Percentiles rank a stretch among this genome's conserved stretches.
Conservation (phyloP, 495 filamentous ascomycete genomes). For the Sabuloglossum arenarium region DNA sequence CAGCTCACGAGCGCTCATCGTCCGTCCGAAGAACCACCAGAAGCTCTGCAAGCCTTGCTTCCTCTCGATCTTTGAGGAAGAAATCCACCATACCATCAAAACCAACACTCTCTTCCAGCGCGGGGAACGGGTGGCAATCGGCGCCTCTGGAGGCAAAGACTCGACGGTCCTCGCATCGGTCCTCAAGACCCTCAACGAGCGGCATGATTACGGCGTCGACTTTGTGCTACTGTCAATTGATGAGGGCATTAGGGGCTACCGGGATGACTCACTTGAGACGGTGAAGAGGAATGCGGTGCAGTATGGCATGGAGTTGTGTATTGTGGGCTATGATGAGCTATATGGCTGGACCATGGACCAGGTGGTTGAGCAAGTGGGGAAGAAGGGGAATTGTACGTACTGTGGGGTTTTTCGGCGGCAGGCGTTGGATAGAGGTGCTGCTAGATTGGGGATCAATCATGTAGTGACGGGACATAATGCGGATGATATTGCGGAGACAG, state of each 20-base stretch:
- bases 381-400: conserved; percentile 98
- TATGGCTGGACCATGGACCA: conserved; percentile 99
- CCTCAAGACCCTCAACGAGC: conserved; percentile 81
- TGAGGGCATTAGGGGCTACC: conserved; percentile 90
- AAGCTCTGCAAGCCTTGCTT: conserved; percentile 87
- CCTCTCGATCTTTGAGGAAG: conserved; percentile 66
- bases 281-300: conserved; percentile 85
- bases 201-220: conserved; percentile 69
- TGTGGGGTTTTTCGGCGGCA: conserved; percentile 93
- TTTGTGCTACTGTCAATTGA: conserved; percentile 81
- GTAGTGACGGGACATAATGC: conserved; percentile 97
- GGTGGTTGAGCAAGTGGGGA: conserved; percentile 84
- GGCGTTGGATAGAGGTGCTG: conserved; percentile 81
- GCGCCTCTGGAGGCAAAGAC: conserved; percentile 93
- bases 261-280: conserved; percentile 87
- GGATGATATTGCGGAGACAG: conserved; percentile 94
- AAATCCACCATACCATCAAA: conserved; percentile 83
- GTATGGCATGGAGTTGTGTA: conserved; percentile 75
- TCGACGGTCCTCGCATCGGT: conserved; percentile 91
- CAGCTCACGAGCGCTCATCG: conserved; percentile 60
- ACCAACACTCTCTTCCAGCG: conserved; percentile 54
- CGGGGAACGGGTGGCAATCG: conserved; percentile 82
- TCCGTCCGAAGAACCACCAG: conserved; percentile 79
- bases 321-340: conserved; percentile 81
- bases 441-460: conserved; percentile 69